These are phyloP conservation scores for Sporisorium iseilematis-ciliati DNA, from an alignment of 1,284 basidiomycete genomes.

Conservation along the genomic window DNA sequence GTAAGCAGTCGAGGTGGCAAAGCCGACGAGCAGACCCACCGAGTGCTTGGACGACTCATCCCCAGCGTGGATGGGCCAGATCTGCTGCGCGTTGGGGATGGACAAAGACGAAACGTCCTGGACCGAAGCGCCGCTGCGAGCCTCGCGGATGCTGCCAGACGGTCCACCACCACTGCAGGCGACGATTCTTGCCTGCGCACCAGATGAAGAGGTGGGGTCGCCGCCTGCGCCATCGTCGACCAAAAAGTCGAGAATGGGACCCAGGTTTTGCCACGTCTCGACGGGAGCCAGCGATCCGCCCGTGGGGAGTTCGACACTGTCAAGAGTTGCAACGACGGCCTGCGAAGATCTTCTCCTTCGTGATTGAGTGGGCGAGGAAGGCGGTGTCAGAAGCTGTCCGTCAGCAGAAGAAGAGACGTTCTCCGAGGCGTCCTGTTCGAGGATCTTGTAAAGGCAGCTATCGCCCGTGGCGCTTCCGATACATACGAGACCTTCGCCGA, in stretches of 20 bases:
- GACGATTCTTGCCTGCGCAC: conserved; percentile 80
- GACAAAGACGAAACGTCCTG: conserved; percentile 72
- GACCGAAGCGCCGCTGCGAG: conserved; percentile 88
- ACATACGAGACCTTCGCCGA: conserved; percentile 59
- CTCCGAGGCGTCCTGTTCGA: conserved; percentile 13
- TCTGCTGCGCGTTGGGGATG: conserved; percentile 24
- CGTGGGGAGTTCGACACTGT: conserved; percentile 13
- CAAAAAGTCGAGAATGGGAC: conserved; percentile 87
- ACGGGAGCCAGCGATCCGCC: conserved; percentile 24
- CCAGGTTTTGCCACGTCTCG: conserved; percentile 73
- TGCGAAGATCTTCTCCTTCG: conserved; percentile 26
- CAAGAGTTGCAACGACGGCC: conserved; percentile 2
- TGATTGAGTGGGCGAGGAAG: conserved; percentile 41
- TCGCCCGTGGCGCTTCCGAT: conserved; percentile 61
- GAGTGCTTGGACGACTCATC: conserved; percentile 15
- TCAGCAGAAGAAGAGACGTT: conserved; percentile 1
- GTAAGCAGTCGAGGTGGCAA: conserved; percentile 36
- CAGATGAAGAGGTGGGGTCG: conserved; percentile 22
- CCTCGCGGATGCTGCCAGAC: conserved; percentile 82
- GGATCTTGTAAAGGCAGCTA: conserved; percentile 50
- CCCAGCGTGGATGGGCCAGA: conserved; percentile 39
- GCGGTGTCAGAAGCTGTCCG: conserved; percentile 40
- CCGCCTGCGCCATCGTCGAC: conserved; percentile 79
- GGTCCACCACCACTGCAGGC: conserved; percentile 88
- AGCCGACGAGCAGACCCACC: conserved; percentile 26